Evolutionary conservation across 2,329 filamentous ascomycete genomes (phyloP).

Genomic region (Diplodia scrobiculata): DNA sequence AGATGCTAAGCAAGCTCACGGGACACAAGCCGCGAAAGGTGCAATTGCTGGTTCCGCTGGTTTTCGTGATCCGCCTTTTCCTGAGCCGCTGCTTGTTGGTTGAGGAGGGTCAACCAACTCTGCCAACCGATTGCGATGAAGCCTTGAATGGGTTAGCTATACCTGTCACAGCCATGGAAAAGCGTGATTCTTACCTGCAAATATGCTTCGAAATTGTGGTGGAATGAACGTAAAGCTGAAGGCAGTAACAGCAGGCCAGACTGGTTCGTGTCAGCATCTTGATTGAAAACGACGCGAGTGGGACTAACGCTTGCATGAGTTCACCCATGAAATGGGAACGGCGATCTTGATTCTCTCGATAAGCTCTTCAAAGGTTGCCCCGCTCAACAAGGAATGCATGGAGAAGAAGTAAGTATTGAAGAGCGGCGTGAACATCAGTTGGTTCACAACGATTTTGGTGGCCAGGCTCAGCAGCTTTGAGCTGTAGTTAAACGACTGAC

Average conservation of each 20-base stretch:
- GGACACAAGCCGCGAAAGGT: not conserved
- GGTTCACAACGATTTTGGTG: conserved; percentile 79
- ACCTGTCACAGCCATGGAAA: not conserved
- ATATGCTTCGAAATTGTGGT: conserved; percentile 76
- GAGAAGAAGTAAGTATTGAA: conserved; percentile 58
- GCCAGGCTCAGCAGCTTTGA: conserved; percentile 70
- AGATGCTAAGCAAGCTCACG: not conserved
- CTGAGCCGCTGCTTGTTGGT: conserved; percentile 68
- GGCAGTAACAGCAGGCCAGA: conserved; percentile 86
- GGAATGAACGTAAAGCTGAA: conserved; percentile 84
- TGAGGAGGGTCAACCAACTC: conserved; percentile 82
- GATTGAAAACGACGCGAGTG: too few species aligned
- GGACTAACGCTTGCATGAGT: conserved; percentile 65
- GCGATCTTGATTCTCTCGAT: conserved; percentile 72
- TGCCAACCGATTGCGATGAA: conserved; percentile 86
- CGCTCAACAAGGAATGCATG: conserved; percentile 55
- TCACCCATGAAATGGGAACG: conserved; percentile 73
- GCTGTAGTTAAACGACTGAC: conserved; percentile 78
- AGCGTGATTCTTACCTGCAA: conserved; percentile 55
- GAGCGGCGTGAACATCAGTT: conserved; percentile 73
- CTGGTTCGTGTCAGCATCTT: conserved; percentile 29
- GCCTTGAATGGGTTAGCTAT: conserved; percentile 39
- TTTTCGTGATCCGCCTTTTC: conserved; percentile 42
- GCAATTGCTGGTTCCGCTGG: not conserved
- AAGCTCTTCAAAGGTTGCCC: conserved; percentile 65